Evolutionary conservation across 1,284 basidiomycete genomes (phyloP).

Genomic region (Gyrodon tennesseensis): DNA sequence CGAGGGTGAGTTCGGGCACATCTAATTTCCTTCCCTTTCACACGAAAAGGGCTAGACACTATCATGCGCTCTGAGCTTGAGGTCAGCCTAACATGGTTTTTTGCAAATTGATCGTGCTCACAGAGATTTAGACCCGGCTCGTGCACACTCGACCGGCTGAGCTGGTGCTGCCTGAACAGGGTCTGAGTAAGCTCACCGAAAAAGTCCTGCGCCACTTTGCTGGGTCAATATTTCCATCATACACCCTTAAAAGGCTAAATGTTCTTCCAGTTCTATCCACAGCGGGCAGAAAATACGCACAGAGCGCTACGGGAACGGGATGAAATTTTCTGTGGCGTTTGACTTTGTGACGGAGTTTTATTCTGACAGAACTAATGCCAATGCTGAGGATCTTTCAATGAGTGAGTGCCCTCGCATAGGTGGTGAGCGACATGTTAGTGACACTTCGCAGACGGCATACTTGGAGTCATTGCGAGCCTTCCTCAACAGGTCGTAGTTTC

Average conservation of each 20-base stretch:
- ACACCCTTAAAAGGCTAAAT: slow-evolving; percentile 20
- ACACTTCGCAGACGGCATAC: slow-evolving; percentile 50
- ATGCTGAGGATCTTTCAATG: slow-evolving; percentile 54
- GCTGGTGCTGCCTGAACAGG: slow-evolving; percentile 64
- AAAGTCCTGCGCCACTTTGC: slow-evolving; percentile 75
- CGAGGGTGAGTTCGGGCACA: slow-evolving; percentile 53
- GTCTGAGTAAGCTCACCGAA: slow-evolving; percentile 71
- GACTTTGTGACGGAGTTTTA: slow-evolving; percentile 74
- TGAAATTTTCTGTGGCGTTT: slow-evolving; percentile 74
- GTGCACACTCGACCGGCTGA: slow-evolving; percentile 85
- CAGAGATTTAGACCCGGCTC: slow-evolving; percentile 64
- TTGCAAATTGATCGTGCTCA: slow-evolving; percentile 14
- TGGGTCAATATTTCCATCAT: slow-evolving; percentile 48
- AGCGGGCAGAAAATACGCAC: slow-evolving; percentile 56
- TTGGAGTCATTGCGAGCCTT: slow-evolving; percentile 69
- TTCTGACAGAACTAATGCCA: slow-evolving; percentile 51
- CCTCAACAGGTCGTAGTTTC: slow-evolving; percentile 74
- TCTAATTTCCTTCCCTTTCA: slow-evolving; percentile 26
- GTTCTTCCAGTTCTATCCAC: slow-evolving; percentile 46
- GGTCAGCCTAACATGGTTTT: slow-evolving; percentile 46
- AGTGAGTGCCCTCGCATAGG: slow-evolving; percentile 41
- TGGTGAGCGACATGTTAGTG: background rate
- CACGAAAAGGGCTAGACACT: slow-evolving; percentile 54
- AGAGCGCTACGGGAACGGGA: slow-evolving; percentile 62
- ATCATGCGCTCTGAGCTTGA: slow-evolving; percentile 87